A percentile compares a stretch with the other conserved stretches of the same genome.
Conservation (phyloP, 768 basidiomycete genomes). For the Wakefieldia striispora region DNA sequence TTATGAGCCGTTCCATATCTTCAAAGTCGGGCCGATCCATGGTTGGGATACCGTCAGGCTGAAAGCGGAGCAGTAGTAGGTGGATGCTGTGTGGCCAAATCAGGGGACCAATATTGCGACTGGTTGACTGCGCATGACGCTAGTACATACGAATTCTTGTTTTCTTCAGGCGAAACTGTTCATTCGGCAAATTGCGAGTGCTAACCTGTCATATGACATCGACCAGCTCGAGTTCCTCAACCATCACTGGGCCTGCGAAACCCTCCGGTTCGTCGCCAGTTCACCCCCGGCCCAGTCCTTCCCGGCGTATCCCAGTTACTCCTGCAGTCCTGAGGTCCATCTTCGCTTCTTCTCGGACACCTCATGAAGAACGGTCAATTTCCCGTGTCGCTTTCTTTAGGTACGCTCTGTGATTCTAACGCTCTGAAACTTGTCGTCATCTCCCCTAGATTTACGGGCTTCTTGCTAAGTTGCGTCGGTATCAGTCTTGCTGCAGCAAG, state of each 20-base stretch:
- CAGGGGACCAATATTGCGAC: too few relatives aligned
- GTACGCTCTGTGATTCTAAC: conserved; percentile 35
- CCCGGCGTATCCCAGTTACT: conserved; percentile 76
- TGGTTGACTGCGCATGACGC: too few relatives aligned
- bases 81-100: conserved; percentile 3
- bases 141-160: too few relatives aligned
- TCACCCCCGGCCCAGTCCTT: conserved; percentile 43
- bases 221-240: conserved; percentile 53
- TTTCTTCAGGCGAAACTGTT: background rate
- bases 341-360: conserved; percentile 81
- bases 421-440: background rate
- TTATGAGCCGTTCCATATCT: conserved; percentile 57
- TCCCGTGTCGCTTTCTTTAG: conserved; percentile 87
- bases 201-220: conserved; percentile 17
- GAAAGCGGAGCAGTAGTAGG: background rate
- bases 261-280: conserved; percentile 26
- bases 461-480: conserved; percentile 75
- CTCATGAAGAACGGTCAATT: conserved; percentile 78
- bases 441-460: conserved; percentile 67
- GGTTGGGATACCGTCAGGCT: background rate
- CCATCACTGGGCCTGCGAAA: conserved; percentile 39
- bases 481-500: conserved; percentile 75
- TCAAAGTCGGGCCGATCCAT: conserved; percentile 34
- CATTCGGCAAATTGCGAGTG: conserved; percentile 25
- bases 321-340: conserved; percentile 80